Conservation (phyloP, 306 rosid genomes). For the Corylus heterophylla region DNA sequence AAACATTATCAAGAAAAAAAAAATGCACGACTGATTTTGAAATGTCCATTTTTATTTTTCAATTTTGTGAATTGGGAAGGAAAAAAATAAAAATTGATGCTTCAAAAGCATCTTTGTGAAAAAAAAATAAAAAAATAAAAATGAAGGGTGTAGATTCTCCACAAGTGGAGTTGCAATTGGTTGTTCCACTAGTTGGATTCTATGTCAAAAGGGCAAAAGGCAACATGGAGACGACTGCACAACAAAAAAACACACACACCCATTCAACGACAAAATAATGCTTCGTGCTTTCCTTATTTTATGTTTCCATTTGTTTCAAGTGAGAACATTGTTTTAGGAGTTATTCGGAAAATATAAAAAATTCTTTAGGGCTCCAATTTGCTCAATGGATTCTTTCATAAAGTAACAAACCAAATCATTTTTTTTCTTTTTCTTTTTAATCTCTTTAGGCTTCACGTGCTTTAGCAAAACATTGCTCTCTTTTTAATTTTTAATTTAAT, state of each 20-base stretch:
- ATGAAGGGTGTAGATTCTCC: conserved; percentile 31
- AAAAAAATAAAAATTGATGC: not conserved
- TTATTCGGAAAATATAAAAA: not conserved
- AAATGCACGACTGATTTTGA: not conserved
- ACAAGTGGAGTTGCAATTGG: conserved; percentile 13
- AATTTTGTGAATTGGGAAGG: conserved; percentile 3
- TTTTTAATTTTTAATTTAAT: no score
- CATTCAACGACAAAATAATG: not conserved
- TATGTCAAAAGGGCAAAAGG: conserved; percentile 33
- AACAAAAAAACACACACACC: conserved; percentile 1
- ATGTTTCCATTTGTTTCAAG: not conserved
- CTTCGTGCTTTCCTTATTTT: not conserved
- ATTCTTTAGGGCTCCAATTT: not conserved
- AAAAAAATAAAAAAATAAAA: not conserved
- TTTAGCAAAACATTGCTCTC: not conserved
- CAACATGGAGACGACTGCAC: conserved; percentile 19
- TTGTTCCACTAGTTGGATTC: conserved; percentile 41
- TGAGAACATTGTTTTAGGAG: not conserved
- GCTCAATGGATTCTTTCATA: not conserved
- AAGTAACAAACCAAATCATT: not conserved
- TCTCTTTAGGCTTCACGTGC: not conserved
- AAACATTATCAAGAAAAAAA: not conserved
- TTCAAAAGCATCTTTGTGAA: conserved; percentile 21
- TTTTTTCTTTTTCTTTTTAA: no score
- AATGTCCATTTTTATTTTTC: not conserved